Evolutionary conservation across 2,329 filamentous ascomycete species (phyloP).

Genomic region (Massarina eburnea): DNA sequence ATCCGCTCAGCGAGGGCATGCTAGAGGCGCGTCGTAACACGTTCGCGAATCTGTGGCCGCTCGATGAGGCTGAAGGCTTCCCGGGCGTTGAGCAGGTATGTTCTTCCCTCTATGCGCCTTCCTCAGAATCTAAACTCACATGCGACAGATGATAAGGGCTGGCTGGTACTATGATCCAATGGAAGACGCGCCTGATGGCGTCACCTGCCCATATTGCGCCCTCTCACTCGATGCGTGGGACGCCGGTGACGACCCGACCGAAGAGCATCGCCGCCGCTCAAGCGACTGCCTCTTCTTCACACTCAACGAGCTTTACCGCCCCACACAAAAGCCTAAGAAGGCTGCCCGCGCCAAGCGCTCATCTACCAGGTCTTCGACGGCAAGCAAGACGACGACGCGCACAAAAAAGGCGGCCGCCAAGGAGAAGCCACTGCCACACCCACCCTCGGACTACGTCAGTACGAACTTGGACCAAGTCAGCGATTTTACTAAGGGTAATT

Average conservation of each 20-base stretch:
- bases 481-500: constrained; percentile 4
- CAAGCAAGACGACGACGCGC: constrained; percentile 11
- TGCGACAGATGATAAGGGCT: constrained; percentile 82
- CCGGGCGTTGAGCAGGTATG: constrained; percentile 66
- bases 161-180: constrained; percentile 94
- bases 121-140: constrained; percentile 78
- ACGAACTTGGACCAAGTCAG: constrained; percentile 2
- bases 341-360: constrained; percentile 32
- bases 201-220: constrained; percentile 87
- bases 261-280: constrained; percentile 81
- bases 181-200: constrained; percentile 80
- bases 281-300: constrained; percentile 82
- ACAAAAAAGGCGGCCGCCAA: constrained; percentile 10
- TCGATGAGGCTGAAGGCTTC: constrained; percentile 58
- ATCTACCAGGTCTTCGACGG: constrained; percentile 25
- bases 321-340: constrained; percentile 18
- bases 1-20: constrained; percentile 73
- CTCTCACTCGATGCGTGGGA: constrained; percentile 94
- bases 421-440: constrained; percentile 6
- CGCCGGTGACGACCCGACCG: constrained; percentile 83
- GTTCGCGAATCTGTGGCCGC: constrained; percentile 83
- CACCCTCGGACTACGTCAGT: too few species aligned
- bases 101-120: constrained; percentile 32
- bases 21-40: constrained; percentile 77
- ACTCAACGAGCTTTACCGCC: constrained; percentile 60